Conservation (phyloP, 1,284 basidiomycete species). For the Afroboletus lepidellus region DNA sequence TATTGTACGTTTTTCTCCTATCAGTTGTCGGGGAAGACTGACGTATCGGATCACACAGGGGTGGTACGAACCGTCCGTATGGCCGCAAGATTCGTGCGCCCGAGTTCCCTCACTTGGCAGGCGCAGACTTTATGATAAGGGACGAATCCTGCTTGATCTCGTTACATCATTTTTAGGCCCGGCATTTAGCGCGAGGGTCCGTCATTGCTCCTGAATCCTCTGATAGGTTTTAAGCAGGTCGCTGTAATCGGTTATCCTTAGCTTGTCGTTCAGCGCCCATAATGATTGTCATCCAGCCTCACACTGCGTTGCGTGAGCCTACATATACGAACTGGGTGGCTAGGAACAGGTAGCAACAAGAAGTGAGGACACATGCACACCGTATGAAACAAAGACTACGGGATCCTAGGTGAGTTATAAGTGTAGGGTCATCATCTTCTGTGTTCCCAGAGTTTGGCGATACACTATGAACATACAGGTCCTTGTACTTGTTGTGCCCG, state of each 20-base stretch:
- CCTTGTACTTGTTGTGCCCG: neutral
- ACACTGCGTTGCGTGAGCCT: too few species aligned
- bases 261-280: too few species aligned
- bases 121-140: slow-evolving; percentile 94
- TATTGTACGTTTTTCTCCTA: slow-evolving; percentile 57
- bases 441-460: neutral
- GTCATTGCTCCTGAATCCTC: too few species aligned
- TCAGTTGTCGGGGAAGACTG: neutral
- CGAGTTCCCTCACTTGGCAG: slow-evolving; percentile 90
- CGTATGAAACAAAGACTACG: neutral
- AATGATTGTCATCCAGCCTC: too few species aligned
- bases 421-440: too few species aligned
- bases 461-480: neutral
- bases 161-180: slow-evolving; percentile 40
- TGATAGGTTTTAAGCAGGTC: too few species aligned
- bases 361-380: too few species aligned
- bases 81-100: slow-evolving; percentile 93
- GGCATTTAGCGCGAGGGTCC: too few species aligned
- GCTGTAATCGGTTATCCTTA: too few species aligned
- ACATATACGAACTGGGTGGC: too few species aligned
- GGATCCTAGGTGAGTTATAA: too few species aligned
- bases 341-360: too few species aligned
- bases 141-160: slow-evolving; percentile 42
- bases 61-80: slow-evolving; percentile 91
- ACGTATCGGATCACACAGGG: slow-evolving; percentile 41